A percentile compares a stretch with the other conserved stretches of the same genome.
Conservation (phyloP, 805 yeast species). For the Tetrapisispora nanseiensis region DNA sequence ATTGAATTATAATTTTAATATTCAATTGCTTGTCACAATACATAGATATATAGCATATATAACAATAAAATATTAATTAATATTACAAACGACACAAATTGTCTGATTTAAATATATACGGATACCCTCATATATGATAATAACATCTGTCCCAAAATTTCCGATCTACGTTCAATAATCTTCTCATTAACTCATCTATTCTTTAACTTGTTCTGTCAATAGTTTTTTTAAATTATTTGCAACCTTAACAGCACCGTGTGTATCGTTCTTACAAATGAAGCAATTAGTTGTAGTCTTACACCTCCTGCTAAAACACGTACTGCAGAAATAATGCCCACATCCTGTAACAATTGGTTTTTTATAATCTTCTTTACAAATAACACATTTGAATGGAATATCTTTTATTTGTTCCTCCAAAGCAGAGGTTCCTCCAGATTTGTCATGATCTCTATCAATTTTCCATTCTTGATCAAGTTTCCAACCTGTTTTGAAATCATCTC, state of each 20-base stretch:
- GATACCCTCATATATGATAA: too few relatives aligned
- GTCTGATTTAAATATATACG: too few relatives aligned
- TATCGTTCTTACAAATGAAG: slow-evolving; percentile 47
- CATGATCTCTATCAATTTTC: slow-evolving; percentile 35
- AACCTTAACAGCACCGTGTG: slow-evolving; percentile 50
- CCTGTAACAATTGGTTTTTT: slow-evolving; percentile 45
- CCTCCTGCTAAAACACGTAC: slow-evolving; percentile 44
- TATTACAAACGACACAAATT: too few relatives aligned
- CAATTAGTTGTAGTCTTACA: slow-evolving; percentile 39
- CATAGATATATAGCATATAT: too few relatives aligned
- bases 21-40: background rate
- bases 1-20: too few relatives aligned
- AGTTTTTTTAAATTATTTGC: slow-evolving; percentile 33
- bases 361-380: slow-evolving; percentile 48
- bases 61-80: too few relatives aligned
- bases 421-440: slow-evolving; percentile 9
- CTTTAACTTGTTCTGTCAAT: slow-evolving; percentile 8
- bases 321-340: slow-evolving; percentile 60
- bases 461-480: slow-evolving; percentile 63
- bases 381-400: slow-evolving; percentile 50
- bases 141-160: too few relatives aligned
- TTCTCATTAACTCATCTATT: background rate
- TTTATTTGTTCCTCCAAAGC: slow-evolving; percentile 11
- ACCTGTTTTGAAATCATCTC: slow-evolving; percentile 75
- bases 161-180: too few relatives aligned